These are phyloP conservation scores for Picea glauca DNA, from an alignment of 75 land plant genomes.

Conservation along the genomic window DNA sequence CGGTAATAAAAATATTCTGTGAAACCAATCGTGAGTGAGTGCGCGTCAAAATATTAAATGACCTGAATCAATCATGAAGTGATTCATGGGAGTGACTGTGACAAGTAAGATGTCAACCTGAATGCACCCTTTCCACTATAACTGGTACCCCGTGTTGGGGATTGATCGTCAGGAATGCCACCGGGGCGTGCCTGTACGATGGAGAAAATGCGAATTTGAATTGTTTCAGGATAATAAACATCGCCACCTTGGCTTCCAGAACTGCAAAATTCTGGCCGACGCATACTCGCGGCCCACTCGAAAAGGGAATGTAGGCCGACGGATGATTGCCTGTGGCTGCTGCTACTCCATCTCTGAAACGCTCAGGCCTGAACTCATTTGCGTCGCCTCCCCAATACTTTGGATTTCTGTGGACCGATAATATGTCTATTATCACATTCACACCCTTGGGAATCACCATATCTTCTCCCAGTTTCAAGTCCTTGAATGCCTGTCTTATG, in stretches of 20 bases:
- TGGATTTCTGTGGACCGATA: conserved; percentile 30
- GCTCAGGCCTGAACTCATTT: neutral
- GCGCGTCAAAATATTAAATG: no score
- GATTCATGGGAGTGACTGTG: no score
- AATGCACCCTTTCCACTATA: conserved; percentile 1
- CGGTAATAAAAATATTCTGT: no score
- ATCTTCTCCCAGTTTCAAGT: conserved; percentile 27
- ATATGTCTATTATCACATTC: conserved; percentile 36
- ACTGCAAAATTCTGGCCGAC: conserved; percentile 33
- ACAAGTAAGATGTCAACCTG: neutral
- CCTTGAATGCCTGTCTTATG: neutral
- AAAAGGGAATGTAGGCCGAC: conserved; percentile 29
- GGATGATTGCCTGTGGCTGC: conserved; percentile 34
- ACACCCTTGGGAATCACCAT: conserved; percentile 46
- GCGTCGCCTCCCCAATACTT: neutral
- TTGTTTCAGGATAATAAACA: conserved; percentile 17
- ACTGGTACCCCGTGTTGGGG: conserved; percentile 29
- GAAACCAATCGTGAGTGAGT: no score
- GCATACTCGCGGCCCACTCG: conserved; percentile 30
- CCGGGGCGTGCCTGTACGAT: conserved; percentile 24
- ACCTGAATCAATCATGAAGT: no score
- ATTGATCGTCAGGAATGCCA: neutral
- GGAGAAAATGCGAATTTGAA: conserved; percentile 22
- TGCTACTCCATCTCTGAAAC: conserved; percentile 35
- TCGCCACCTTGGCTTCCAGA: conserved; percentile 19